Conservation (phyloP, 2,329 filamentous ascomycete genomes). For the Clonostachys chloroleuca region DNA sequence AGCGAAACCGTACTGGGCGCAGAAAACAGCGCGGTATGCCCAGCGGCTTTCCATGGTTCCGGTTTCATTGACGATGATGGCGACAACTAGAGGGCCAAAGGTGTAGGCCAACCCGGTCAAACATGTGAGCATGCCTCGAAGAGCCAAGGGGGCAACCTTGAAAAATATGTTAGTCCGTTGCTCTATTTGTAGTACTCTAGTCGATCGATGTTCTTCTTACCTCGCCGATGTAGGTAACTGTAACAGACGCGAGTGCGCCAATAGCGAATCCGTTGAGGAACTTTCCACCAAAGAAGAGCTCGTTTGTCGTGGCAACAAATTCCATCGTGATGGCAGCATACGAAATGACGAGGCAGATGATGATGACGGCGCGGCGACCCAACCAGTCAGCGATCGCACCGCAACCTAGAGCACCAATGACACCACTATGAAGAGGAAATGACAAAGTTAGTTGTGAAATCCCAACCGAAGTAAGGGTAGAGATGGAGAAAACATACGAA, state of each 20-base stretch:
- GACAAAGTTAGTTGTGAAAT: no score
- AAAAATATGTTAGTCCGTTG: neutral
- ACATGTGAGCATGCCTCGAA: constrained; percentile 20
- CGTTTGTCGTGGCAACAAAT: constrained; percentile 31
- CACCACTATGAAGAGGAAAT: constrained; percentile 6
- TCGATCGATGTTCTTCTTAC: constrained; percentile 6
- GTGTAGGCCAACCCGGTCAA: constrained; percentile 18
- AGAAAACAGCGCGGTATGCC: constrained; percentile 25
- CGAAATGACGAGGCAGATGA: constrained; percentile 25
- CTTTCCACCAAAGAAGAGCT: constrained; percentile 33
- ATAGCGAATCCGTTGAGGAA: constrained; percentile 33
- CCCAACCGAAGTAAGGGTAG: neutral
- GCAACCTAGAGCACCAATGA: constrained; percentile 22
- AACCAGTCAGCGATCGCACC: constrained; percentile 27
- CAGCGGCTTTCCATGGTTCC: constrained; percentile 17
- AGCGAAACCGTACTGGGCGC: constrained; percentile 23
- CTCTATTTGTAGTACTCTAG: no score
- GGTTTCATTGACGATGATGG: constrained; percentile 23
- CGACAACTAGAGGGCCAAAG: constrained; percentile 21
- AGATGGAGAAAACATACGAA: constrained; percentile 11
- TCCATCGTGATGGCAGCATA: constrained; percentile 32
- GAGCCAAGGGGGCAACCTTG: constrained; percentile 17
- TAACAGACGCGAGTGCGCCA: constrained; percentile 15
- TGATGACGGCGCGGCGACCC: constrained; percentile 22
- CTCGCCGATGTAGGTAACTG: constrained; percentile 22